Conservation (phyloP, 345 rosid species). For the Eutrema yunnanense region DNA sequence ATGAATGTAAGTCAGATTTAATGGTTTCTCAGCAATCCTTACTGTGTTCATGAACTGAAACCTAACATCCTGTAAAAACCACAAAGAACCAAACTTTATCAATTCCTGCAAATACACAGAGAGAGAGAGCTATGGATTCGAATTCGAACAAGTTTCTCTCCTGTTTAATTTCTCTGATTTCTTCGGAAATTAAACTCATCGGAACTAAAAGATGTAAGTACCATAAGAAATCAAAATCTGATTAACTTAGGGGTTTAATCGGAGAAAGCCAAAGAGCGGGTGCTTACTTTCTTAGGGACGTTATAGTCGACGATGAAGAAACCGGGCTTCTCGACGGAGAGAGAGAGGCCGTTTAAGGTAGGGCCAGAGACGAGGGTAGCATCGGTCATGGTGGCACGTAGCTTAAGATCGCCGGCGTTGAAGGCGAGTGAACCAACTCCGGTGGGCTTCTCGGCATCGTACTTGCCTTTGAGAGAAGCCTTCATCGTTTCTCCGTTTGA, state of each 20-base stretch:
- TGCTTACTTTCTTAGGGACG: constrained; percentile 66
- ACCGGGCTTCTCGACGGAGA: constrained; percentile 81
- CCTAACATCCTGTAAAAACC: constrained; percentile 56
- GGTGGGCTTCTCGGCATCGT: constrained; percentile 47
- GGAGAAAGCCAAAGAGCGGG: not conserved
- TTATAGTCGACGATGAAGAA: constrained; percentile 71
- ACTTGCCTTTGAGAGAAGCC: constrained; percentile 74
- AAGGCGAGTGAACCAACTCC: constrained; percentile 48
- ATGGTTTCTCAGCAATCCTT: constrained; percentile 63
- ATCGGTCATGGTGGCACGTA: constrained; percentile 75
- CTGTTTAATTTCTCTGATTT: too few species aligned
- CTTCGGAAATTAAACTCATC: too few species aligned
- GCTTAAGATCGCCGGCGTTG: constrained; percentile 64
- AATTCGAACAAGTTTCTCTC: too few species aligned
- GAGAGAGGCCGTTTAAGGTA: constrained; percentile 62
- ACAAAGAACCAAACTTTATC: not conserved
- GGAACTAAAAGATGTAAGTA: too few species aligned
- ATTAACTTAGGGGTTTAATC: too few species aligned
- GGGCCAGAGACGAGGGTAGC: constrained; percentile 81
- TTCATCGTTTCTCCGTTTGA: constrained; percentile 33
- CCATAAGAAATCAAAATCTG: too few species aligned
- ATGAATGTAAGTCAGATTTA: constrained; percentile 83
- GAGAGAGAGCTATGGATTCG: not conserved
- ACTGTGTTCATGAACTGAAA: constrained; percentile 91
- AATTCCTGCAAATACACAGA: not conserved